A percentile compares a stretch with the other conserved stretches of the same genome.
Conservation (phyloP, 805 yeast species). For the Cyberlindnera petersonii region DNA sequence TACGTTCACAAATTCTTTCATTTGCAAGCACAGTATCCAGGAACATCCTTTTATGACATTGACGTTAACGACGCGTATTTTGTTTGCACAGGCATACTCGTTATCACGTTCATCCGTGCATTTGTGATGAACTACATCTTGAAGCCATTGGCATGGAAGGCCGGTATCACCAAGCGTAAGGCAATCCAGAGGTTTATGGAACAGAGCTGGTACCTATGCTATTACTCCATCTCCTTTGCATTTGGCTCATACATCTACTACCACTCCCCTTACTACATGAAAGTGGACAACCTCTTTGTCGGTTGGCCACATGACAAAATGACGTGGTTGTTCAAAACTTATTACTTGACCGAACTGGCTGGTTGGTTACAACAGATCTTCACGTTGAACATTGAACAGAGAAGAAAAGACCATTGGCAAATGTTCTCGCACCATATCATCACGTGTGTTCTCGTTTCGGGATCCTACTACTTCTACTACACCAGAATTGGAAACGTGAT, state of each 20-base stretch:
- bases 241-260: constrained; percentile 57
- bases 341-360: constrained; percentile 69
- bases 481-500: constrained; percentile 77
- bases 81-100: constrained; percentile 51
- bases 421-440: constrained; percentile 89
- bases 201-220: constrained; percentile 74
- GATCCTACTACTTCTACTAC: constrained; percentile 71
- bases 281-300: constrained; percentile 54
- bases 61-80: constrained; percentile 53
- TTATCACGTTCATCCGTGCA: constrained; percentile 55
- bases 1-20: constrained; percentile 36
- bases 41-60: constrained; percentile 43
- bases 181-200: constrained; percentile 72
- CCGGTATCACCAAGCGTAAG: constrained; percentile 45
- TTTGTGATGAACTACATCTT: constrained; percentile 54
- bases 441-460: constrained; percentile 61
- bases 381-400: constrained; percentile 71
- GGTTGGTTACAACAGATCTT: constrained; percentile 80
- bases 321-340: constrained; percentile 51
- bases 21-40: constrained; percentile 36
- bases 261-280: constrained; percentile 54
- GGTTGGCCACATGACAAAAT: constrained; percentile 75
- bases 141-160: constrained; percentile 48
- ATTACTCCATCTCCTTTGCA: constrained; percentile 51
- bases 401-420: constrained; percentile 77